A percentile compares a stretch with the other conserved stretches of the same genome.
Conservation (phyloP, 768 basidiomycete genomes). For the Pulveroboletus sp. region DNA sequence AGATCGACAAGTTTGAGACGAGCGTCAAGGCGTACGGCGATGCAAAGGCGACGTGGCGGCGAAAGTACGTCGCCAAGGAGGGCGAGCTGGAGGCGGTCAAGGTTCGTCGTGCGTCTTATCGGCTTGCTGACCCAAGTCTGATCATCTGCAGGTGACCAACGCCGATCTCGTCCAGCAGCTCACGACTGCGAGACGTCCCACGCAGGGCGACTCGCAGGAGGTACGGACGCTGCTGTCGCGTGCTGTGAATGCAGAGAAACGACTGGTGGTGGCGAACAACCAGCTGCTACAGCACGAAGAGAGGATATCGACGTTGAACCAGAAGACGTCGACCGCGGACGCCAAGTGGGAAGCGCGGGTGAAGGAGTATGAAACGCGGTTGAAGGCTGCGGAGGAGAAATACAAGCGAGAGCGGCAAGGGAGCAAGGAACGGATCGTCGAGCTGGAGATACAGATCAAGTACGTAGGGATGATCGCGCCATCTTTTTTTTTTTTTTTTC, state of each 20-base stretch:
- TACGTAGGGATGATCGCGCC: constrained; percentile 40
- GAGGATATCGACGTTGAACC: constrained; percentile 67
- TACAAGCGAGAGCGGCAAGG: constrained; percentile 93
- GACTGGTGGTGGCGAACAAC: constrained; percentile 80
- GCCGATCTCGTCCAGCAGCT: constrained; percentile 72
- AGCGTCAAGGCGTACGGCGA: constrained; percentile 80
- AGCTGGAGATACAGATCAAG: constrained; percentile 72
- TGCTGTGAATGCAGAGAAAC: constrained; percentile 79
- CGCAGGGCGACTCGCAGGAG: constrained; percentile 61
- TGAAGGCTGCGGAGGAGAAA: constrained; percentile 84
- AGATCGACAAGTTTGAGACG: constrained; percentile 88
- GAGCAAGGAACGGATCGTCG: constrained; percentile 75
- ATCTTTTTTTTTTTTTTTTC: constrained; percentile 7
- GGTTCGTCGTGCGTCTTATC: constrained; percentile 37
- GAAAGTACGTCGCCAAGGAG: constrained; percentile 75
- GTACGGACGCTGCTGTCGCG: constrained; percentile 65
- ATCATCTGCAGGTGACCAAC: constrained; percentile 53
- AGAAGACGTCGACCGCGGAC: constrained; percentile 69
- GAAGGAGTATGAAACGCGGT: constrained; percentile 79
- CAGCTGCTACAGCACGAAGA: constrained; percentile 83
- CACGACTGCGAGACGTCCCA: constrained; percentile 52
- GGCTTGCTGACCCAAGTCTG: not conserved
- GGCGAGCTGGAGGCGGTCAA: constrained; percentile 87
- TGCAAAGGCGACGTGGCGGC: constrained; percentile 77
- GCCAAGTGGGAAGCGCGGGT: constrained; percentile 94